These are phyloP conservation scores for Daedaleopsis nitida DNA, from an alignment of 768 basidiomycete species.

Conservation along the genomic window DNA sequence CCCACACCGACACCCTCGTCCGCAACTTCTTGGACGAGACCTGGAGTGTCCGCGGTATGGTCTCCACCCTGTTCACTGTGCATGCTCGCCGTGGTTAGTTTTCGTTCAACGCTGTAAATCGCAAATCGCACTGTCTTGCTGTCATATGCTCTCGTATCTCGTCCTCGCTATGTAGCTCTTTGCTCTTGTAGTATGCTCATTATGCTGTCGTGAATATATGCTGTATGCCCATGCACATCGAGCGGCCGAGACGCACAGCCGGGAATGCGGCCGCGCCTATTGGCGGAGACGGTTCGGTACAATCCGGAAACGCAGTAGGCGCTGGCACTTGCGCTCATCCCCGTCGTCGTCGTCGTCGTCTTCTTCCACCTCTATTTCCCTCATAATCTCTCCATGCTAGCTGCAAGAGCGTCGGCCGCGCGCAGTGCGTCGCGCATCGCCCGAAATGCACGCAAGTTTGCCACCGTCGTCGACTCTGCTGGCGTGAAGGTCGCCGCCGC, in stretches of 20 bases:
- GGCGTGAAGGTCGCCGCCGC: constrained; percentile 87
- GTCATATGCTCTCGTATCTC: background rate
- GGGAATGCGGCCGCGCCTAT: constrained; percentile 14
- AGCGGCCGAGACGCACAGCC: background rate
- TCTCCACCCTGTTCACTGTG: constrained; percentile 50
- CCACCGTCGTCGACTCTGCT: constrained; percentile 77
- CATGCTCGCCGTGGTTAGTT: constrained; percentile 36
- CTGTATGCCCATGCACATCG: constrained; percentile 12
- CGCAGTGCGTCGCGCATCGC: constrained; percentile 58
- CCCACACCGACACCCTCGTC: constrained; percentile 39
- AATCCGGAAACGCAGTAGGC: constrained; percentile 15
- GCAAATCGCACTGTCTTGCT: background rate
- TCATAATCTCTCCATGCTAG: constrained; percentile 49
- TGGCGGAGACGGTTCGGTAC: constrained; percentile 13
- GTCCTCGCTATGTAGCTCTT: background rate
- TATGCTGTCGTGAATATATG: constrained; percentile 17
- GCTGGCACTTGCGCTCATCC: constrained; percentile 9
- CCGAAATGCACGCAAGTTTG: constrained; percentile 58
- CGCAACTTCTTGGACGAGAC: constrained; percentile 50
- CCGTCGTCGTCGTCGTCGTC: constrained; percentile 18
- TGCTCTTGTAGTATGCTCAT: background rate
- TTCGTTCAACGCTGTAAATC: background rate
- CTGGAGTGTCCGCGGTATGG: constrained; percentile 46
- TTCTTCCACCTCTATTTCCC: constrained; percentile 34
- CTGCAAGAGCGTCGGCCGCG: constrained; percentile 59